Percentiles rank a stretch among this genome's conserved stretches.
These are phyloP conservation scores for Oryza meyeriana DNA, from an alignment of 176 grass and related monocot species.

Conservation along the genomic window DNA sequence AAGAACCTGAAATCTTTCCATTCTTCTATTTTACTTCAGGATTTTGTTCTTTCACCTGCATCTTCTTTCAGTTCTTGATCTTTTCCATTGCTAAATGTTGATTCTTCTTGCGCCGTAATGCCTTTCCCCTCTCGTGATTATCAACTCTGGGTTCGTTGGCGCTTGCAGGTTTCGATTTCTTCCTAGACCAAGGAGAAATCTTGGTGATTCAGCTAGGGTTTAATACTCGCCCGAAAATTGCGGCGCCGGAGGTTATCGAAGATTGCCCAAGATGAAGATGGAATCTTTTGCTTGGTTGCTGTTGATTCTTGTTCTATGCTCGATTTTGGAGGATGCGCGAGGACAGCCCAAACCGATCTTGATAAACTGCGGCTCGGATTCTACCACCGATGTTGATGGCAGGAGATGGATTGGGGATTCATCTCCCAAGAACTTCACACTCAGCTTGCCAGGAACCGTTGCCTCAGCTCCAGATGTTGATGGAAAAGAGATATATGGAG, in stretches of 20 bases:
- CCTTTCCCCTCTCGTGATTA: not conserved
- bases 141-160: not conserved
- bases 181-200: not conserved
- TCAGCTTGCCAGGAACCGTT: constrained; percentile 51
- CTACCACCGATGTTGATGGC: constrained; percentile 29
- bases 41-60: not conserved
- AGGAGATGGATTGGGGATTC: constrained; percentile 70
- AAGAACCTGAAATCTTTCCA: not conserved
- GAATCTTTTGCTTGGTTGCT: not conserved
- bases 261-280: constrained; percentile 10
- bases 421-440: constrained; percentile 40
- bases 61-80: not conserved
- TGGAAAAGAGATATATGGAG: constrained; percentile 25
- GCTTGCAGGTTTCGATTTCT: not conserved
- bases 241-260: not conserved
- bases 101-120: not conserved
- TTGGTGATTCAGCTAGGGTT: not conserved
- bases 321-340: not conserved
- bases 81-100: not conserved
- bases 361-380: constrained; percentile 67
- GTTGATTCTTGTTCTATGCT: constrained; percentile 14
- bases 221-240: not conserved
- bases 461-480: constrained; percentile 24
- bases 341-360: constrained; percentile 39
- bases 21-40: not conserved